Evolutionary conservation across 73 alveolate species (phyloP), one percentile per base, ranked within the genome.

Genomic region (Blepharisma stoltei): DNA sequence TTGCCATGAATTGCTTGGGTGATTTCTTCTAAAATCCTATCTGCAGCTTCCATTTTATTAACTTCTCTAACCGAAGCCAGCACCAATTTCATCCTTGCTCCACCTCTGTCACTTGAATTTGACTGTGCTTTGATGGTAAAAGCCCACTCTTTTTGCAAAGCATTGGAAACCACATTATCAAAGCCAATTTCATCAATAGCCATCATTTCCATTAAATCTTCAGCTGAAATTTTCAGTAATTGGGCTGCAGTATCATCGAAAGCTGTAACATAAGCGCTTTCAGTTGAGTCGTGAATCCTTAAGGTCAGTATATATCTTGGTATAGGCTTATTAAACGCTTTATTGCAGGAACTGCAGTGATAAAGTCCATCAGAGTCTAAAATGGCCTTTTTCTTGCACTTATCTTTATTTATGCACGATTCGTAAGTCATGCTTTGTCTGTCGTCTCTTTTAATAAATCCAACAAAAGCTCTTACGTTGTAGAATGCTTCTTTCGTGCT

Each of bases 391-490:
- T 60, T 60, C 23, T 60, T 60, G 46, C 73, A 60, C 5, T 25
- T 60, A 18, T n/a, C 14, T 60, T 8, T 25, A 38, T 60, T 60
- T 60, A 14, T 60, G 73, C 73, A 60, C 18, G 73, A n/a, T 60
- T n/a, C 23, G 5, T 60, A 60, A 60, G 23, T 14, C 73, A 60
- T 60, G 38, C 41, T 32, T 32, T 20, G 46, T 9, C 45, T 25
- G 14, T n/a, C 46, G 2, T 60, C 73, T 8, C 23, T 60, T 60
- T 38, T 14, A 25, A 60, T 60, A 25, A 60, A 60, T 9, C 73
- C 73, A 25, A 60, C 45, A 18, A 14, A 60, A 14, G 48, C 73
- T 14, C 46, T 60, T 60, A 60, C 23, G 3, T 14, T 8, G 46
- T 5, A 60, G 5, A 38, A 3, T 3, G 0, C 73, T 60, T 60